Conservation (phyloP, 305 asterid species). For the Fraxinus sp. region DNA sequence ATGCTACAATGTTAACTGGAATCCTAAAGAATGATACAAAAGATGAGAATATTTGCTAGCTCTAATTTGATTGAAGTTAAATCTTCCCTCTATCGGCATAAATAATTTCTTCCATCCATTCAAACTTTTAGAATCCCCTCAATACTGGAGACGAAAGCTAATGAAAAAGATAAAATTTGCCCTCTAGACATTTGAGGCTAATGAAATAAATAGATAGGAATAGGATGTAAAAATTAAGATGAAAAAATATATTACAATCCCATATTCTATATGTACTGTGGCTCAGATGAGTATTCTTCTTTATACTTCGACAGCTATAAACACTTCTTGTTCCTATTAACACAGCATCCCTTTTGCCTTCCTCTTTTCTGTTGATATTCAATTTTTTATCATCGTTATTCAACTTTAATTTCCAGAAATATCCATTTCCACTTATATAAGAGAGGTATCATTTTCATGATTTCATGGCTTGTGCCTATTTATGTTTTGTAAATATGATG, state of each 20-base stretch:
- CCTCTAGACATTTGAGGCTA: not conserved
- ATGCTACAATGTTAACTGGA: not conserved
- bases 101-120: not conserved
- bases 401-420: not conserved
- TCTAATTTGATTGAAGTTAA: not conserved
- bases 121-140: not conserved
- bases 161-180: not conserved
- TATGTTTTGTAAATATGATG: not conserved
- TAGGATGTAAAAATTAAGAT: not conserved
- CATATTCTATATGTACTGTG: not conserved
- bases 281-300: not conserved
- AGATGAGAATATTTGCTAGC: not conserved
- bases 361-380: not conserved
- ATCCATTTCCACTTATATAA: not conserved
- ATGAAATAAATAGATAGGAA: not conserved
- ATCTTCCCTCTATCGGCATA: not conserved
- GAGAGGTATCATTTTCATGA: not conserved
- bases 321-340: not conserved
- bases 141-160: not conserved
- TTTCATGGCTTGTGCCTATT: not conserved
- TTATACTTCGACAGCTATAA: not conserved
- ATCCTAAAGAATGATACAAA: not conserved
- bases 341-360: not conserved
- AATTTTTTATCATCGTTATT: not conserved
- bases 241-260: not conserved